phyloP scores from a whole-genome alignment of 768 basidiomycete species.

The Kwoniella dendrophila region DNA sequence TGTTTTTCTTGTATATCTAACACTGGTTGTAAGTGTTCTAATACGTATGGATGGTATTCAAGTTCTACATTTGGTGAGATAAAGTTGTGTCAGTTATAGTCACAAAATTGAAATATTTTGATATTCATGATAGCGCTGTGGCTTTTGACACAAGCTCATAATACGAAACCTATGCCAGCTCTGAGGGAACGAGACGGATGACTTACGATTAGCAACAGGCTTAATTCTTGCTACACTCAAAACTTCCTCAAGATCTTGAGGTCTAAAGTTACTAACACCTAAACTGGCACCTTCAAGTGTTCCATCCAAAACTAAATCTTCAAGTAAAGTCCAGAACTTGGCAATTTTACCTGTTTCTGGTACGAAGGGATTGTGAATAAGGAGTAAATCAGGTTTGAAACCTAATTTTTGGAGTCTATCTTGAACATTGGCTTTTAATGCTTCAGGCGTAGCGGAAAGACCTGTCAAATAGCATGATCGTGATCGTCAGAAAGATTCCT shows the following conservation, averaged over 20 bases:
- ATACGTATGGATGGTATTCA: slow-evolving; percentile 55
- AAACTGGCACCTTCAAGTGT: slow-evolving; percentile 34
- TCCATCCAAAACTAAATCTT: slow-evolving; percentile 35
- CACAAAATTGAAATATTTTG: neutral
- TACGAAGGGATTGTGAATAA: slow-evolving; percentile 54
- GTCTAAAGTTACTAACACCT: slow-evolving; percentile 52
- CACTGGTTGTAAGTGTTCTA: slow-evolving; percentile 46
- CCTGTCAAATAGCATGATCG: neutral
- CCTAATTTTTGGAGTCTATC: slow-evolving; percentile 34
- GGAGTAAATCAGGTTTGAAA: slow-evolving; percentile 45
- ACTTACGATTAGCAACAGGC: slow-evolving; percentile 51
- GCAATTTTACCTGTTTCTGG: slow-evolving; percentile 46
- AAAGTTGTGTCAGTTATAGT: neutral
- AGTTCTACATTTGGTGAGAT: slow-evolving; percentile 25
- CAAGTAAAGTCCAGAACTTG: slow-evolving; percentile 37
- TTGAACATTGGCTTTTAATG: slow-evolving; percentile 31
- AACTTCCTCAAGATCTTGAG: slow-evolving; percentile 48
- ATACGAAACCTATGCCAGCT: neutral
- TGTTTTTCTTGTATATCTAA: slow-evolving; percentile 43
- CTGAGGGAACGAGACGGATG: neutral
- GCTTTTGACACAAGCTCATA: neutral
- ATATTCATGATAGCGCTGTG: neutral
- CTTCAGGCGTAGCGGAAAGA: slow-evolving; percentile 18
- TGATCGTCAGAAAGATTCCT: neutral
- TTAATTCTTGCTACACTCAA: slow-evolving; percentile 43